phyloP scores from a whole-genome alignment of 768 basidiomycete genomes.

The Termitomyces sp. region DNA sequence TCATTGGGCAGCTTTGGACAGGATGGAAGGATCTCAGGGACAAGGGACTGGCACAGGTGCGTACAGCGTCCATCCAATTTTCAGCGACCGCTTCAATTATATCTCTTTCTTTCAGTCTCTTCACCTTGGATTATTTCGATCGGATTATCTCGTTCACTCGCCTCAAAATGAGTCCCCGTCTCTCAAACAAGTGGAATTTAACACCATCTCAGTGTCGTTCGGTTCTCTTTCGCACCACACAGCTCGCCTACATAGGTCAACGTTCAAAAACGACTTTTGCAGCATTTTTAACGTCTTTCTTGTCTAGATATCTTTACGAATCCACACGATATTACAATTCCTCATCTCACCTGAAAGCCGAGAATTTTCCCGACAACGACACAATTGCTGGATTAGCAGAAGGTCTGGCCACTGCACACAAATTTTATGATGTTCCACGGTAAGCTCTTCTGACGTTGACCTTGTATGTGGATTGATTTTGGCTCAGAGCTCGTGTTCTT shows the following conservation, averaged over 20 bases:
- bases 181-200: conserved; percentile 97
- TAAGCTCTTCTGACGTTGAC: conserved; percentile 20
- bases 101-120: conserved; percentile 44
- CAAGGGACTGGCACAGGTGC: conserved; percentile 46
- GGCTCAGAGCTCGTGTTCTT: conserved; percentile 48
- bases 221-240: conserved; percentile 67
- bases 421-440: conserved; percentile 57
- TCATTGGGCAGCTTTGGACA: conserved; percentile 81
- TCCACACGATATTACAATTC: conserved; percentile 63
- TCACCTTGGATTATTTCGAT: conserved; percentile 88
- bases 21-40: conserved; percentile 78
- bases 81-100: not conserved
- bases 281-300: not conserved
- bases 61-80: not conserved
- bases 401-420: conserved; percentile 79
- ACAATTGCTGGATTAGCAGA: conserved; percentile 63
- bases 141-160: conserved; percentile 86
- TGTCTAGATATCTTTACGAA: conserved; percentile 55
- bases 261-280: not conserved
- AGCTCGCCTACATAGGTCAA: conserved; percentile 73
- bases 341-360: conserved; percentile 43
- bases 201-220: conserved; percentile 92
- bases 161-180: conserved; percentile 28
- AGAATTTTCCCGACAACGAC: conserved; percentile 69
- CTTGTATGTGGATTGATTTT: not conserved